Evolutionary conservation across 768 basidiomycete genomes (phyloP).

Genomic region (Suillus americanus): DNA sequence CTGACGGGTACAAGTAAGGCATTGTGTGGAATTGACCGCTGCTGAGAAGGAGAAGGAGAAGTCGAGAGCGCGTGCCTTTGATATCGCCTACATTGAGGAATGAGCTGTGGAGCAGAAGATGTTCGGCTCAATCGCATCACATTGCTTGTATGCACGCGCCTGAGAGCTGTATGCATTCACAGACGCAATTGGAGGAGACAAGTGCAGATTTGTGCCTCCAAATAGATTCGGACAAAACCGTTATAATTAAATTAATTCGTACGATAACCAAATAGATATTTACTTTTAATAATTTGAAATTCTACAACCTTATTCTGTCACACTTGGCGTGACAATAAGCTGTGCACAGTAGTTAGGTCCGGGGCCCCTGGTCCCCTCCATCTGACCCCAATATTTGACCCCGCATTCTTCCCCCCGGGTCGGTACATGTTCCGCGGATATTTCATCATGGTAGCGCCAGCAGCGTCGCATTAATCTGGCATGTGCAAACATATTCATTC

Average conservation of each 20-base stretch:
- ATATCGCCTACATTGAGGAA: not conserved
- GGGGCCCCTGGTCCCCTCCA: not conserved
- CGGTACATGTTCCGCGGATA: not conserved
- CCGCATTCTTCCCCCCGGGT: constrained; percentile 4
- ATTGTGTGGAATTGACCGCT: not conserved
- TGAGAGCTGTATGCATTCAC: constrained; percentile 36
- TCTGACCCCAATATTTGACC: constrained; percentile 6
- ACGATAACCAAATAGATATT: constrained; percentile 7
- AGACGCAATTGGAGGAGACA: not conserved
- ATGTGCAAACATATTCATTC: not conserved
- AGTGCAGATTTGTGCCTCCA: constrained; percentile 13
- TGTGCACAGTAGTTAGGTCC: not conserved
- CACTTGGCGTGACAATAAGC: not conserved
- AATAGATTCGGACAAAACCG: constrained; percentile 1
- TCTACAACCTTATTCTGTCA: constrained; percentile 12
- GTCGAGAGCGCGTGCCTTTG: not conserved
- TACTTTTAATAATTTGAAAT: constrained; percentile 20
- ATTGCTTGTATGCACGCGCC: constrained; percentile 29
- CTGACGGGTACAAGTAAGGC: not conserved
- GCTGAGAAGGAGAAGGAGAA: not conserved
- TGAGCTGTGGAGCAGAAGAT: constrained; percentile 2
- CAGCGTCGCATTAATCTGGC: not conserved
- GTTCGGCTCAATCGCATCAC: constrained; percentile 29
- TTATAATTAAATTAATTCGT: constrained; percentile 12
- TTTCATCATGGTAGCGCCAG: not conserved